phyloP scores from a whole-genome alignment of 345 rosid species.

The Aquilaria malaccensis region DNA sequence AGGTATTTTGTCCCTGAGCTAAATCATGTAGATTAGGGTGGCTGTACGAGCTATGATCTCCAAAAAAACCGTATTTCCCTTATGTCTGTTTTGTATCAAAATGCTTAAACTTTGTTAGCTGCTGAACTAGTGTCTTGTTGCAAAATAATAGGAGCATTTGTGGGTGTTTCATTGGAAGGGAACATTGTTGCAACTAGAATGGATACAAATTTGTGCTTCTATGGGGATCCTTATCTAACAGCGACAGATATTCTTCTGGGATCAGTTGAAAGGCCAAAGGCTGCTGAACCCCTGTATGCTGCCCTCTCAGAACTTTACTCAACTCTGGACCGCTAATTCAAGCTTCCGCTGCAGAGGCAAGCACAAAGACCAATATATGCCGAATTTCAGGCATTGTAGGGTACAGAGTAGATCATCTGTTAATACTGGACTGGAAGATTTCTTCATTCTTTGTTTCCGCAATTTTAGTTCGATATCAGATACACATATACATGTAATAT shows the following conservation, averaged over 20 bases:
- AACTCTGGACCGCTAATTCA: too few relatives aligned
- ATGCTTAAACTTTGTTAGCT: not conserved
- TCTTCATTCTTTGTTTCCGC: too few relatives aligned
- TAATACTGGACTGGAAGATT: too few relatives aligned
- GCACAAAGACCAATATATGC: too few relatives aligned
- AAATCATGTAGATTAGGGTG: not conserved
- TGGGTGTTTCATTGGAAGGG: conserved; percentile 90
- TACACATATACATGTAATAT: too few relatives aligned
- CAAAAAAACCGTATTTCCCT: not conserved
- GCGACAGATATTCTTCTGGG: conserved; percentile 80
- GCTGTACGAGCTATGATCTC: not conserved
- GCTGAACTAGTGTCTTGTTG: not conserved
- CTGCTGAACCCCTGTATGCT: conserved; percentile 69
- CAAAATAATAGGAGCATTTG: conserved; percentile 67
- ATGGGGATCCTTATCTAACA: conserved; percentile 68
- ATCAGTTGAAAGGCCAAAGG: conserved; percentile 74
- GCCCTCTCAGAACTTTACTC: conserved; percentile 55
- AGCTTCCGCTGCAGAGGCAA: too few relatives aligned
- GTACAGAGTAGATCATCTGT: too few relatives aligned
- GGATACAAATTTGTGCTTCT: conserved; percentile 64
- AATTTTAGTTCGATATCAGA: too few relatives aligned
- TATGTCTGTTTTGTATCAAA: not conserved
- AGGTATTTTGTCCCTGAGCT: conserved; percentile 36
- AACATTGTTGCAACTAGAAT: conserved; percentile 67
- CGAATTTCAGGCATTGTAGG: too few relatives aligned